Conservation (phyloP, 768 basidiomycete species). For the Russula griseocarnosa region DNA sequence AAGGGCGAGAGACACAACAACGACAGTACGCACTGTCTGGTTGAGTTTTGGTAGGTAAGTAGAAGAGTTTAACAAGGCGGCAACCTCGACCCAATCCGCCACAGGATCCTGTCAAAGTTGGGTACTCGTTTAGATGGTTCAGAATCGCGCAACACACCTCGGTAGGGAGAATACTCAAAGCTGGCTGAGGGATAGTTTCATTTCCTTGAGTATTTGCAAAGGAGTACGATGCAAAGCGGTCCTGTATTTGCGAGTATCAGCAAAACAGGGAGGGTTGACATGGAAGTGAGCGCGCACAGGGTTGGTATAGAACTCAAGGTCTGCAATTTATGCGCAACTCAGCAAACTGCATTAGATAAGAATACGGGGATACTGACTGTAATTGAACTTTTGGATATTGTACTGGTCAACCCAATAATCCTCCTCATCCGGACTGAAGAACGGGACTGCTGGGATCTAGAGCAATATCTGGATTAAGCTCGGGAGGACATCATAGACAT, state of each 20-base stretch:
- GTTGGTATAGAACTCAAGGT: conserved; percentile 60
- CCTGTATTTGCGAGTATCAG: conserved; percentile 31
- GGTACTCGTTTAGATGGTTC: background rate
- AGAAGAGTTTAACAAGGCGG: conserved; percentile 31
- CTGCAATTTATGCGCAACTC: conserved; percentile 35
- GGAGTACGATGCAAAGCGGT: conserved; percentile 38
- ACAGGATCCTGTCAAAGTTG: conserved; percentile 40
- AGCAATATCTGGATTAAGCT: background rate
- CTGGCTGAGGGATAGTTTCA: conserved; percentile 41
- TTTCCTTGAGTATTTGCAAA: conserved; percentile 42
- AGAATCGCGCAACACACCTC: conserved; percentile 24
- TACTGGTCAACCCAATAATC: conserved; percentile 67
- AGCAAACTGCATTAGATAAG: background rate
- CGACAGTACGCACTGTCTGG: conserved; percentile 33
- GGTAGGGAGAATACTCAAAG: conserved; percentile 40
- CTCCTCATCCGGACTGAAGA: conserved; percentile 57
- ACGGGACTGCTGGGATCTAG: conserved; percentile 60
- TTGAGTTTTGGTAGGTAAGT: conserved; percentile 38
- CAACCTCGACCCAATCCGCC: conserved; percentile 39
- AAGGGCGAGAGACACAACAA: background rate
- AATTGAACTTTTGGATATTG: conserved; percentile 50
- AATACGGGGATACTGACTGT: conserved; percentile 45
- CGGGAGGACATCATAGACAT: background rate
- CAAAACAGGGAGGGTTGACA: background rate
- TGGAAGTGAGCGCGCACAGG: conserved; percentile 37